These are phyloP conservation scores for Elsinoe fawcettii DNA, from an alignment of 2,329 filamentous ascomycete genomes.

Conservation along the genomic window DNA sequence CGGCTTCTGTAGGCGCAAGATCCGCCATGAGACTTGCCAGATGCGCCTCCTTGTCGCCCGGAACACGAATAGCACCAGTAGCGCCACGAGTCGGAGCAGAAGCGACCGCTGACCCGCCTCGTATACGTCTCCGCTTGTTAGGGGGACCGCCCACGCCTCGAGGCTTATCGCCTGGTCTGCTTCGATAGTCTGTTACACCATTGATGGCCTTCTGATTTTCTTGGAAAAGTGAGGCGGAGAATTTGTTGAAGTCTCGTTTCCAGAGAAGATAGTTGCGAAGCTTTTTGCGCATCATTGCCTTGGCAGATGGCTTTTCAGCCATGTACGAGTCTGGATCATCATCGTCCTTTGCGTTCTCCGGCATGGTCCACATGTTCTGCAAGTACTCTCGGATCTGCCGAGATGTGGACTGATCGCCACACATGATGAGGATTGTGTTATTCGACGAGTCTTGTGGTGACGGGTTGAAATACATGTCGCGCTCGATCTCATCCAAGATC, in stretches of 20 bases:
- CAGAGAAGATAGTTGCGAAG: slow-evolving; percentile 80
- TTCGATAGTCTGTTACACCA: slow-evolving; percentile 53
- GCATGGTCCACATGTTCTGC: slow-evolving; percentile 75
- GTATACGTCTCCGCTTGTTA: slow-evolving; percentile 77
- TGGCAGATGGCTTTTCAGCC: slow-evolving; percentile 55
- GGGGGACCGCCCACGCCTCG: slow-evolving; percentile 59
- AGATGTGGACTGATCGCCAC: slow-evolving; percentile 76
- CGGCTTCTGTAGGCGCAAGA: slow-evolving; percentile 70
- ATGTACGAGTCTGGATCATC: slow-evolving; percentile 46
- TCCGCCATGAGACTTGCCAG: slow-evolving; percentile 76
- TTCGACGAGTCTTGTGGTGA: slow-evolving; percentile 72
- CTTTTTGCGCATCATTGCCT: slow-evolving; percentile 83
- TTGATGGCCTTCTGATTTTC: slow-evolving; percentile 73
- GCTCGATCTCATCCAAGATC: slow-evolving; percentile 85
- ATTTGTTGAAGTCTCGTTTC: slow-evolving; percentile 82
- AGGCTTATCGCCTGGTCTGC: slow-evolving; percentile 35
- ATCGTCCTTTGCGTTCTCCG: slow-evolving; percentile 32
- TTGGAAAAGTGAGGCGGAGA: slow-evolving; percentile 68
- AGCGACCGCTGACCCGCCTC: slow-evolving; percentile 64
- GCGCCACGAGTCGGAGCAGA: slow-evolving; percentile 55
- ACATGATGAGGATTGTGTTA: slow-evolving; percentile 93
- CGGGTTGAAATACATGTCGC: slow-evolving; percentile 79
- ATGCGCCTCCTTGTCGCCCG: slow-evolving; percentile 75
- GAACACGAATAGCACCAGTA: slow-evolving; percentile 65
- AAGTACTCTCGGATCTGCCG: slow-evolving; percentile 85